phyloP scores from a whole-genome alignment of 139 green algal species.

The Pseudopediastrum boryanum region DNA sequence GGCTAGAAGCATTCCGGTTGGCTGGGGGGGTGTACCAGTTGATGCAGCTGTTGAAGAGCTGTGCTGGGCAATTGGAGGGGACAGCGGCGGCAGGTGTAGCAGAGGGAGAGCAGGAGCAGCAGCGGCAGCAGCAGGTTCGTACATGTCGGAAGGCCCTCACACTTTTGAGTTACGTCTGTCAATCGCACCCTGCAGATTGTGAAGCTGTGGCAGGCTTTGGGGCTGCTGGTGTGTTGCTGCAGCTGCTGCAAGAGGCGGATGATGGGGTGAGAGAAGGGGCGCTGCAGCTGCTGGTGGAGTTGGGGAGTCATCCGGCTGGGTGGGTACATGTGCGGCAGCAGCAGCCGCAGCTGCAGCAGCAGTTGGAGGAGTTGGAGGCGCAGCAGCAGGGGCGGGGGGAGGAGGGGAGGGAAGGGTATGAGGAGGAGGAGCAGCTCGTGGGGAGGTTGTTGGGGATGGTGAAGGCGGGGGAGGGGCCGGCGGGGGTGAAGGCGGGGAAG shows the following conservation, averaged over 20 bases:
- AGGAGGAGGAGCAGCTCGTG: constrained; percentile 17
- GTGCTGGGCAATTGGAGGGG: background rate
- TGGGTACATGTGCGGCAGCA: constrained; percentile 34
- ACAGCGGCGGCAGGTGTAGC: background rate
- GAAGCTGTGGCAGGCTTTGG: constrained; percentile 6
- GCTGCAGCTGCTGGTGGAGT: constrained; percentile 43
- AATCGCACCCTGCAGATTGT: constrained; percentile 31
- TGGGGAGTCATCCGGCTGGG: constrained; percentile 38
- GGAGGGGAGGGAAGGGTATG: constrained; percentile 43
- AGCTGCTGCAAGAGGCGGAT: constrained; percentile 15
- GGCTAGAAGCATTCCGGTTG: constrained; percentile 51
- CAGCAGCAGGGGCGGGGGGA: constrained; percentile 37
- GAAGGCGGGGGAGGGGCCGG: constrained; percentile 25
- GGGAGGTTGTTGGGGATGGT: constrained; percentile 27
- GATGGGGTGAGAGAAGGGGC: constrained; percentile 51
- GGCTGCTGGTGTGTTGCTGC: constrained; percentile 1
- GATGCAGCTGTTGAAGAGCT: constrained; percentile 29
- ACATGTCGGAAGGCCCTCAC: constrained; percentile 46
- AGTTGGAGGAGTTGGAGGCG: constrained; percentile 39
- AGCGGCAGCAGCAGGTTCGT: constrained; percentile 6
- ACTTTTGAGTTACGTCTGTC: constrained; percentile 46
- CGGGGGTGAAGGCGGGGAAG: background rate
- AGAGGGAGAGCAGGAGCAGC: constrained; percentile 15
- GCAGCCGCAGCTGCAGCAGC: constrained; percentile 13
- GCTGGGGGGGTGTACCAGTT: constrained; percentile 59